Evolutionary conservation across 345 rosid species (phyloP).

Genomic region (Chamaenerion angustifolium): DNA sequence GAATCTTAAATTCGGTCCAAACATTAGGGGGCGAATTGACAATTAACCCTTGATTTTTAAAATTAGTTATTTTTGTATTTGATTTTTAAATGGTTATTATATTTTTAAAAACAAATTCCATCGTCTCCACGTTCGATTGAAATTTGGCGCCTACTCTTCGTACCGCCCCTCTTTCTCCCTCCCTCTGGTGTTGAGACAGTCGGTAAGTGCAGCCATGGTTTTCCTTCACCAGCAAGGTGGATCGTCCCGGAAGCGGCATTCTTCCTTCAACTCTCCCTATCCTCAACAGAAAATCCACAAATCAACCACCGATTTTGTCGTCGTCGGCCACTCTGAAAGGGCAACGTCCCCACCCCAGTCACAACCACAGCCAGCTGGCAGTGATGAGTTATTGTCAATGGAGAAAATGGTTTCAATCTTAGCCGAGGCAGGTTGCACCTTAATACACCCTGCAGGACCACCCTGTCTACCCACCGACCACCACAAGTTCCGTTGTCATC

Average conservation of each 20-base stretch:
- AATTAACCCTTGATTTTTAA: too few species aligned
- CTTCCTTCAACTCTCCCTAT: slow-evolving; percentile 25
- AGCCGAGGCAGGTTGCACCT: slow-evolving; percentile 68
- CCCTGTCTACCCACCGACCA: slow-evolving; percentile 60
- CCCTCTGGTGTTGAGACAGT: neutral
- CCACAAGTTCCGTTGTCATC: slow-evolving; percentile 46
- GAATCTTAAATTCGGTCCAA: too few species aligned
- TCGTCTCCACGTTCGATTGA: neutral
- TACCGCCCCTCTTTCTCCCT: neutral
- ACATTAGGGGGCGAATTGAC: too few species aligned
- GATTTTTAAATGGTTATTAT: too few species aligned
- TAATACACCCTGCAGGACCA: slow-evolving; percentile 41
- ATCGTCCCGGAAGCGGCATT: slow-evolving; percentile 30
- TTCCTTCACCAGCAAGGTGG: slow-evolving; percentile 31
- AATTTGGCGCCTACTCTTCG: slow-evolving; percentile 11
- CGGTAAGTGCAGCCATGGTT: slow-evolving; percentile 23
- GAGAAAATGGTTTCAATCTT: slow-evolving; percentile 47
- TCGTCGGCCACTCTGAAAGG: slow-evolving; percentile 9
- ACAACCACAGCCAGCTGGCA: neutral
- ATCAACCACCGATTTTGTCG: slow-evolving; percentile 6
- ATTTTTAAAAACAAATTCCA: too few species aligned
- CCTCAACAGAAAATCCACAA: slow-evolving; percentile 32
- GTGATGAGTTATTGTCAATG: slow-evolving; percentile 2
- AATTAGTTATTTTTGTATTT: too few species aligned
- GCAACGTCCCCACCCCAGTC: slow-evolving; percentile 2